Evolutionary conservation across 2,329 filamentous ascomycete genomes (phyloP).

Genomic region (Penicillium sp.): DNA sequence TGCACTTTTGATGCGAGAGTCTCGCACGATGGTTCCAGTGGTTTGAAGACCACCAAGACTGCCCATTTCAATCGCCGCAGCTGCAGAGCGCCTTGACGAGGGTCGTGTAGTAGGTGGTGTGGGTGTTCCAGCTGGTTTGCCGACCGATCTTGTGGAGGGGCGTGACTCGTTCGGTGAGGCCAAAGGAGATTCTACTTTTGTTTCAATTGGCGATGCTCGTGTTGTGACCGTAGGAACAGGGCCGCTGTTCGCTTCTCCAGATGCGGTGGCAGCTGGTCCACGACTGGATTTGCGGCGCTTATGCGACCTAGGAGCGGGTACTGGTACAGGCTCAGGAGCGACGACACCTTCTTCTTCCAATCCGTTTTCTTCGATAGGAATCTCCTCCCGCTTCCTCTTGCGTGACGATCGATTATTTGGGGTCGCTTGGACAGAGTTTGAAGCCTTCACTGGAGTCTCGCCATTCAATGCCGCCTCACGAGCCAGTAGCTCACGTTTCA

Average conservation of each 20-base stretch:
- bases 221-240: conserved; percentile 14
- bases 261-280: neutral
- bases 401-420: conserved; percentile 27
- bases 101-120: conserved; percentile 35
- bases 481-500: conserved; percentile 55
- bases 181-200: conserved; percentile 21
- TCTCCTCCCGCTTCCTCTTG: conserved; percentile 58
- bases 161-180: conserved; percentile 26
- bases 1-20: conserved; percentile 43
- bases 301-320: neutral
- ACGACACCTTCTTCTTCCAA: conserved; percentile 1
- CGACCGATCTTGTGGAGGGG: conserved; percentile 21
- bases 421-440: conserved; percentile 19
- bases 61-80: conserved; percentile 28
- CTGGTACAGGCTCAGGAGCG: neutral
- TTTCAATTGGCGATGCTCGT: conserved; percentile 17
- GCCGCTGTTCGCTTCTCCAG: conserved; percentile 40
- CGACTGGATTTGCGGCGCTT: neutral
- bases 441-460: conserved; percentile 4
- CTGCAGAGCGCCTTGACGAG: conserved; percentile 33
- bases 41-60: conserved; percentile 8
- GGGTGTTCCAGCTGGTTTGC: conserved; percentile 21
- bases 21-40: conserved; percentile 24
- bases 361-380: conserved; percentile 31
- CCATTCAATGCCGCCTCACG: conserved; percentile 47